These are phyloP conservation scores for Amphirosellinia nigrospora DNA, from an alignment of 495 filamentous ascomycete genomes.

Conservation along the genomic window DNA sequence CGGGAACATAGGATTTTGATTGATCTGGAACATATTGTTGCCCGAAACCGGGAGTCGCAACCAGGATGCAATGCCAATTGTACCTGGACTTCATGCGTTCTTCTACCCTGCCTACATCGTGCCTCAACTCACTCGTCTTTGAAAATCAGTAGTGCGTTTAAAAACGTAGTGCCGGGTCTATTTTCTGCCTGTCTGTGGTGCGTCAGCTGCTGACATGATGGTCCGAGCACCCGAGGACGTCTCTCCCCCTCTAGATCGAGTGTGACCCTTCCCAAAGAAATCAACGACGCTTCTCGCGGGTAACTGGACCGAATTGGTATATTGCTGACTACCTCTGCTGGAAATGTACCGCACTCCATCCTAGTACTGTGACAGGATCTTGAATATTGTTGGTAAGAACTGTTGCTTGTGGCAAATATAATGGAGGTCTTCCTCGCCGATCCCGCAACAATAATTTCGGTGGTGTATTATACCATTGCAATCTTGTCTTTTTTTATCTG, in stretches of 20 bases:
- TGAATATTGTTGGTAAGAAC: not conserved
- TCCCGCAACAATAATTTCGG: too few relatives aligned
- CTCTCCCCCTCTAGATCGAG: not conserved
- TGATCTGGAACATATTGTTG: not conserved
- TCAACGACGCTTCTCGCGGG: not conserved
- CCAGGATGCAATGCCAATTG: not conserved
- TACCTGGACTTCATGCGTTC: not conserved
- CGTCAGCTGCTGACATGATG: not conserved
- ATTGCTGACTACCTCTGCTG: not conserved
- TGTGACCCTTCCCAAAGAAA: not conserved
- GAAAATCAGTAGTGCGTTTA: not conserved
- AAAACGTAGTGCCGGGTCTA: not conserved
- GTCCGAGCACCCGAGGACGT: not conserved
- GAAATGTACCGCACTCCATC: not conserved
- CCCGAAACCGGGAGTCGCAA: not conserved
- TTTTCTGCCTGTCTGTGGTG: not conserved
- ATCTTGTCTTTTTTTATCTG: not conserved
- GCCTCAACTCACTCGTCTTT: not conserved
- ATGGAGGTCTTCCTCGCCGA: not conserved
- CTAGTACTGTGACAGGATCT: not conserved
- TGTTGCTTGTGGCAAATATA: not conserved
- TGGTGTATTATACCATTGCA: too few relatives aligned
- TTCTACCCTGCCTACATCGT: not conserved
- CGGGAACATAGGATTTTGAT: not conserved
- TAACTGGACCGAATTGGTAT: not conserved